Base-by-base conservation (phyloP, 1,139 yeast genomes). In the Eremothecium gossypii region DNA sequence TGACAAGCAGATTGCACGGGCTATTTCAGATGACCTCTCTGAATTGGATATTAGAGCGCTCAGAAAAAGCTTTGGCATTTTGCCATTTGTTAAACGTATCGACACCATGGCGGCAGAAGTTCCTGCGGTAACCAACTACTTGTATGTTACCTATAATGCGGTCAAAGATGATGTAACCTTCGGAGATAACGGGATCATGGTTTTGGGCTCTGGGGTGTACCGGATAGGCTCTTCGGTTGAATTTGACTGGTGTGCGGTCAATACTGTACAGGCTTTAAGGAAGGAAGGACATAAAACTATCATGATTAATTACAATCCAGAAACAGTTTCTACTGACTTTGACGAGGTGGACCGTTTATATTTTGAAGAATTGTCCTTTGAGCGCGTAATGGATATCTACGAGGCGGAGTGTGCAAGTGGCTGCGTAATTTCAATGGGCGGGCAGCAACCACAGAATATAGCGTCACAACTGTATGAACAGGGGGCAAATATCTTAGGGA, bases 221-320 rank as follows among this genome's bases (percentile, higher is more conserved):
- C 79, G 98, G 68, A 91, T 91, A 63, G 98, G 98, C 46, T 89
- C 97, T 4, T 89, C 97, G 23, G 98, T 91, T 47, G 98, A 91
- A 69, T 91, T 91, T 57, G 98, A 91, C 68, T 91, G 98, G 98
- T 91, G 98, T 74, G 98, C 97, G 40, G 98, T 91, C 48, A 78
- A 94, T 48, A 83, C 98, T 45, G 96, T 95, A 44, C 81, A 97
- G 63, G 87, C 97, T 37, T 76, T 91, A 58, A 80, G 98, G 67
- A 82, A 78, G 45, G 73, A 81, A 45, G 95, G 95, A 49, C 80
- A 78, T 63, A 85, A 83, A 68, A 91, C 98, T 38, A 79, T 91
- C 51, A 91, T 91, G 98, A 77, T 91, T 61, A 91, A 91, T 70
- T 91, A 91, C 69, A 91, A 91, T 70, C 98, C 98, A 45, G 98